Evolutionary conservation across 2,329 filamentous ascomycete genomes (phyloP).

Genomic region (Blastomyces percursus): DNA sequence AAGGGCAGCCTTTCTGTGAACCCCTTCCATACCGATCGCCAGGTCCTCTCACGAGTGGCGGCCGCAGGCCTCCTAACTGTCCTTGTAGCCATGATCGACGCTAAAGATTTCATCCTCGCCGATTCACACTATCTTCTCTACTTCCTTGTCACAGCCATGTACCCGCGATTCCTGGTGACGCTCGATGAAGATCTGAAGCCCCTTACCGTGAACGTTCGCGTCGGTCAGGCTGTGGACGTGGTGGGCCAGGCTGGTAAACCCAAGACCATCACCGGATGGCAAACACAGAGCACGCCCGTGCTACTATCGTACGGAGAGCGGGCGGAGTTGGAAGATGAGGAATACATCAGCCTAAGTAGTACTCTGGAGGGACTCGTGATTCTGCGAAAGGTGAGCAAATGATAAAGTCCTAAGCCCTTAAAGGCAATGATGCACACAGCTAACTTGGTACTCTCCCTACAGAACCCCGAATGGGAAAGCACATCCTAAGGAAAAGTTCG

Average conservation of each 20-base stretch:
- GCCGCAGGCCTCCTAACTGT: conserved; percentile 83
- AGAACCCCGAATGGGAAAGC: conserved; percentile 39
- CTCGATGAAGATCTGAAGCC: conserved; percentile 91
- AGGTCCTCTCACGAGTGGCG: conserved; percentile 84
- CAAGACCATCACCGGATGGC: conserved; percentile 99
- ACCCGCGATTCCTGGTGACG: conserved; percentile 90
- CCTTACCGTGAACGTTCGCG: conserved; percentile 86
- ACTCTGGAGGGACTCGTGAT: conserved; percentile 93
- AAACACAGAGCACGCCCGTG: conserved; percentile 98
- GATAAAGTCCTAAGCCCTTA: background rate
- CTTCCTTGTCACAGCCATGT: conserved; percentile 93
- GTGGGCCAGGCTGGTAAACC: conserved; percentile 93
- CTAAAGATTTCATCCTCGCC: conserved; percentile 68
- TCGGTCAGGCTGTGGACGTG: conserved; percentile 95
- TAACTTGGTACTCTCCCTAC: conserved; percentile 17
- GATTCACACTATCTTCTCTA: conserved; percentile 89
- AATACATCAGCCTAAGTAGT: conserved; percentile 86
- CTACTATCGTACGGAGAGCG: conserved; percentile 88
- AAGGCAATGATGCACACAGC: conserved; percentile 8
- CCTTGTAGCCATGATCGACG: conserved; percentile 85
- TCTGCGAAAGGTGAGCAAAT: conserved; percentile 70
- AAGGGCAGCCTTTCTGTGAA: conserved; percentile 94
- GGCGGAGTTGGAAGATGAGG: conserved; percentile 92
- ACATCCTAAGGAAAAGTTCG: conserved; percentile 15
- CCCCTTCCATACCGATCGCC: conserved; percentile 98